Evolutionary conservation across 2,329 filamentous ascomycete genomes (phyloP), one percentile per base, ranked within the genome.

Genomic region (Penicillium sp.): DNA sequence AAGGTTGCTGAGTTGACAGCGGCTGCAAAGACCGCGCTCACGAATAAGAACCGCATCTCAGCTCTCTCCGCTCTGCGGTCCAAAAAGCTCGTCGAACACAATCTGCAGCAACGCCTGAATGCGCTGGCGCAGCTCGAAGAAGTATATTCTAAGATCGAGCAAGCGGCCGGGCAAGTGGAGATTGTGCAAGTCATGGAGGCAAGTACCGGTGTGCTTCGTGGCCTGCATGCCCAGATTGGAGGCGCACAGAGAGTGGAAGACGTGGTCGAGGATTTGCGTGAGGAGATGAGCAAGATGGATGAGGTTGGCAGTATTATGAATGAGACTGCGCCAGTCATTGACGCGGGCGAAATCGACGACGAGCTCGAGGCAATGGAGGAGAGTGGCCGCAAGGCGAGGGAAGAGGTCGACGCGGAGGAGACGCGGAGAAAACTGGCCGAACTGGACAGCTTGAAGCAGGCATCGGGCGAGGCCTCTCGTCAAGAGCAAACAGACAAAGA

Each of bases 301-400:
- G 93, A 97, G 74, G 83, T 97, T 18, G 84, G 85, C 23, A 84
- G 81, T 49, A 86, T 93, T 33, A 81, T 97, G 56, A 85, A 86
- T 46, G 90, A 94, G 59, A 79, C 75, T 10, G 76, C 74, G 12
- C 71, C 60, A 47, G 71, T 67, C 56, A 78, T 96, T 26, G 90
- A 96, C 68, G 92, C 96, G 66, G 80, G 67, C 17, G 92, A 95
- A 69, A 84, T 97, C 49, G 91, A 97, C 61, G 89, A 93, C 54
- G 93, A 97, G 75, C 80, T 97, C 40, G 88, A 89, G 60, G 86
- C 80, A 3, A 76, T 99, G 75, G 86, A 92, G 72, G 76, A 77
- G 64, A 81, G 82, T 65, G 79, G 84, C 51, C 68, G 64, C 53
- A 68, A 78, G 63, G 77, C 75, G 42, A 69, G 64, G 47, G 75